phyloP scores from a whole-genome alignment of 2,329 filamentous ascomycete genomes.

The Microcera coccophila region DNA sequence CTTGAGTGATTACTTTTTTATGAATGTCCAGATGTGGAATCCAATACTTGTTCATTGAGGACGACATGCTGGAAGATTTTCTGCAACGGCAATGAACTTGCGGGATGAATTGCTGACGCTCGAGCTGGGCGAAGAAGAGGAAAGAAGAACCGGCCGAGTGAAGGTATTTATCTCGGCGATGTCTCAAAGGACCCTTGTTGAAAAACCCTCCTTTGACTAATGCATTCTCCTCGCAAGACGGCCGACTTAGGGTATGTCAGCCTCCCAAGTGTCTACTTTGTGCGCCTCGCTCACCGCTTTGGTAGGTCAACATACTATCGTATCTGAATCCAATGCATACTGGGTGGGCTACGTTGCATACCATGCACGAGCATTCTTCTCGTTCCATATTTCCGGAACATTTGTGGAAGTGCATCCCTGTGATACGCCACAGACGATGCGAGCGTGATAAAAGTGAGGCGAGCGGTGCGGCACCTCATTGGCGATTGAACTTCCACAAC shows the following conservation, averaged over 20 bases:
- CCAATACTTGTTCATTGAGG: conserved; percentile 55
- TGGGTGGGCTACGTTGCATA: conserved; percentile 17
- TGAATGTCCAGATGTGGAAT: conserved; percentile 57
- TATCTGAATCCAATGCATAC: conserved; percentile 15
- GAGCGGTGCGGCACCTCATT: conserved; percentile 26
- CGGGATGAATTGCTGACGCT: conserved; percentile 10
- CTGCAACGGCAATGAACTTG: conserved; percentile 13
- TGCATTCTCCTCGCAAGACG: conserved; percentile 20
- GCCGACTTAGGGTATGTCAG: conserved; percentile 17
- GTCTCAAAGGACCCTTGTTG: conserved; percentile 14
- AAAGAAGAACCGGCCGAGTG: conserved; percentile 12
- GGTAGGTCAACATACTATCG: conserved; percentile 17
- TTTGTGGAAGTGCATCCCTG: conserved; percentile 25
- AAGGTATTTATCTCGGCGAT: conserved; percentile 26
- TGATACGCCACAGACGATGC: conserved; percentile 19
- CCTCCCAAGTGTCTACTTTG: conserved; percentile 12
- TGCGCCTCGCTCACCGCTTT: conserved; percentile 27
- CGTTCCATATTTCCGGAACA: conserved; percentile 21
- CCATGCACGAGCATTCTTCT: conserved; percentile 16
- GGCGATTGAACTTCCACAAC: conserved; percentile 19
- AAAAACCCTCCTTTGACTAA: conserved; percentile 19
- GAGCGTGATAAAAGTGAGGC: conserved; percentile 25
- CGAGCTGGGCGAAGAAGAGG: conserved; percentile 11
- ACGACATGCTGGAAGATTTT: conserved; percentile 20
- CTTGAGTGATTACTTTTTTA: conserved; percentile 56